A percentile compares a stretch with the other conserved stretches of the same genome.
phyloP scores from a whole-genome alignment of 1,284 basidiomycete genomes.

The Microbotryomycetes sp. region DNA sequence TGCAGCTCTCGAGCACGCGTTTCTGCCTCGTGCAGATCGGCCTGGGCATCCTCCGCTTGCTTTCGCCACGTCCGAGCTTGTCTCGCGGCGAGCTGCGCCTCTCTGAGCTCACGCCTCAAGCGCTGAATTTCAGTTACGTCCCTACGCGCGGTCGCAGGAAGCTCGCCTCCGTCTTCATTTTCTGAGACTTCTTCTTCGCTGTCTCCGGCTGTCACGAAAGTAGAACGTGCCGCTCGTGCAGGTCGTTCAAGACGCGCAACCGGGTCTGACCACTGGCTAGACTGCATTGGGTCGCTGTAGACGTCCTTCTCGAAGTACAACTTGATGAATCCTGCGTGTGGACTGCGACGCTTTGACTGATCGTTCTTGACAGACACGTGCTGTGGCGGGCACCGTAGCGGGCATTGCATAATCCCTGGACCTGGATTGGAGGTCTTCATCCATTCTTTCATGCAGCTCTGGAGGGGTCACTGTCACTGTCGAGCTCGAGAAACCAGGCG shows the following conservation, averaged over 20 bases:
- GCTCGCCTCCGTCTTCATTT: neutral
- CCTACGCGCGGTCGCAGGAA: too few relatives aligned
- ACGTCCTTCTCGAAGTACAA: neutral
- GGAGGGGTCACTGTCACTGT: neutral
- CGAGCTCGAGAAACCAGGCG: neutral
- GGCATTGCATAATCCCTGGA: neutral
- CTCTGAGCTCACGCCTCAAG: too few relatives aligned
- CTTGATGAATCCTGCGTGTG: neutral
- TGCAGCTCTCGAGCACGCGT: neutral
- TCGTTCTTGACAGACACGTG: neutral
- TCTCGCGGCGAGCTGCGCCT: too few relatives aligned
- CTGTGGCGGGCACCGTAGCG: neutral
- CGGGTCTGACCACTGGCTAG: neutral
- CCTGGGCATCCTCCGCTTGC: neutral
- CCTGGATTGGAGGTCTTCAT: neutral
- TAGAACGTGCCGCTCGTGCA: neutral
- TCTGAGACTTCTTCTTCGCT: neutral
- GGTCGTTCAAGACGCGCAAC: neutral
- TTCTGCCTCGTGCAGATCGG: neutral
- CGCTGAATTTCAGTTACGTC: neutral
- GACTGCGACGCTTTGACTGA: neutral
- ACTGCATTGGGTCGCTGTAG: neutral
- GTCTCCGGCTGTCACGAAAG: neutral
- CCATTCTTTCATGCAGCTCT: neutral
- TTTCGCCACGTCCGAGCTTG: too few relatives aligned